Percentiles rank a stretch among this genome's conserved stretches.
Evolutionary conservation across 208 protist genomes (phyloP).

Genomic region (Strigomonas oncopelti): DNA sequence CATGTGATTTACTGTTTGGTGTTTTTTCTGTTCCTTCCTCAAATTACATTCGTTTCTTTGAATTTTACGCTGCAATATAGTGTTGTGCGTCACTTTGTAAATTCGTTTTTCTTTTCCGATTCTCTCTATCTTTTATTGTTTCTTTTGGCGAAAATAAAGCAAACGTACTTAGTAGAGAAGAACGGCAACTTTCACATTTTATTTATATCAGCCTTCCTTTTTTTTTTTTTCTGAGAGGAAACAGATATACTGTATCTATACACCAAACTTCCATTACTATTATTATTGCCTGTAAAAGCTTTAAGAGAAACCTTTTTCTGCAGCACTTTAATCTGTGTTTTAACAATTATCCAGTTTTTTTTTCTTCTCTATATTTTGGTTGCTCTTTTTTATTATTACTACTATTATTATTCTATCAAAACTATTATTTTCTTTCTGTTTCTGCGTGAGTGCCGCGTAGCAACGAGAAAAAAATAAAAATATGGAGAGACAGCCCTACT

Average conservation of each 20-base stretch:
- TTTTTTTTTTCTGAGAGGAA: constrained; percentile 7
- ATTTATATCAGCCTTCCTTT: constrained; percentile 5
- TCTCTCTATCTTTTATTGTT: background rate
- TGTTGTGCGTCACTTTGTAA: background rate
- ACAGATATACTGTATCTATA: no score
- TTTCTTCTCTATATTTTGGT: background rate
- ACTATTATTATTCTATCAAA: no score
- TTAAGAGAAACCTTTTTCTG: background rate
- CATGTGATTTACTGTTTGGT: background rate
- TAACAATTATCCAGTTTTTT: background rate
- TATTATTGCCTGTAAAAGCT: background rate
- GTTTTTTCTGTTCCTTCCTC: constrained; percentile 1
- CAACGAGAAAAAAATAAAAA: no score
- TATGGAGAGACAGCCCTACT: background rate
- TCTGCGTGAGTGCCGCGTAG: background rate
- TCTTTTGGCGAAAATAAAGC: background rate
- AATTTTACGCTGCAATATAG: background rate
- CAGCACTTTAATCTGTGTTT: background rate
- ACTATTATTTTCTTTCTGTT: background rate
- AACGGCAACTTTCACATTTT: background rate
- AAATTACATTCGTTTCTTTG: no score
- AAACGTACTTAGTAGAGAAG: background rate
- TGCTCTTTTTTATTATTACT: background rate
- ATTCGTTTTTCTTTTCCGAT: background rate
- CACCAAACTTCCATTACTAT: no score